Conservation (phyloP, 2,329 filamentous ascomycete genomes). For the Sporothrix curviconia region DNA sequence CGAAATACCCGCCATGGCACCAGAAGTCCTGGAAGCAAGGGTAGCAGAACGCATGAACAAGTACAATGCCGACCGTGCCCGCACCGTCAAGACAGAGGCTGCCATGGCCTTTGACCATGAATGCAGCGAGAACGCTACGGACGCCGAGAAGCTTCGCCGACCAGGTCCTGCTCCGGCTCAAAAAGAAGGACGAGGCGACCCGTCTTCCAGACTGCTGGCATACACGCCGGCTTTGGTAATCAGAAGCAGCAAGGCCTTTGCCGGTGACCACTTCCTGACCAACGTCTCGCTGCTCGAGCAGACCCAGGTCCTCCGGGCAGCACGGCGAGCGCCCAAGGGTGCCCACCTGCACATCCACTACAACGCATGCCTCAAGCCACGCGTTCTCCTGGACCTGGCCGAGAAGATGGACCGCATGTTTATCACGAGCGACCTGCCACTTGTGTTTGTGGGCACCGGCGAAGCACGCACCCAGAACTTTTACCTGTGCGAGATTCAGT, state of each 20-base stretch:
- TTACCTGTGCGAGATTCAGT: conserved; percentile 53
- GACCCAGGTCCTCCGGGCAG: conserved; percentile 52
- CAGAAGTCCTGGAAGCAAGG: no score
- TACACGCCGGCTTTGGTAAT: conserved; percentile 33
- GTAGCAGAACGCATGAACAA: no score
- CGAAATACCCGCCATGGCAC: no score
- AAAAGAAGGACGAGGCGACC: conserved; percentile 28
- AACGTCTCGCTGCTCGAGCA: conserved; percentile 47
- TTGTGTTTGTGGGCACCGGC: conserved; percentile 33
- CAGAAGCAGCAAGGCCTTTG: conserved; percentile 40
- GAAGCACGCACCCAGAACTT: conserved; percentile 29
- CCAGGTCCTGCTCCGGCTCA: conserved; percentile 34
- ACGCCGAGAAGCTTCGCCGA: conserved; percentile 34
- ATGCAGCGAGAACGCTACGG: conserved; percentile 28
- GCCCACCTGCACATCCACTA: conserved; percentile 70
- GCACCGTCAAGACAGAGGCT: conserved; percentile 29
- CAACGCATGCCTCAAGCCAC: conserved; percentile 63
- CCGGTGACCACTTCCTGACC: conserved; percentile 53
- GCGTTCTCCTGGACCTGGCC: conserved; percentile 49
- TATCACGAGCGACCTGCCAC: conserved; percentile 54
- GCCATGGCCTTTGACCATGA: conserved; percentile 35
- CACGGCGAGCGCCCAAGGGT: conserved; percentile 60
- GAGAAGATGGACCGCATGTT: conserved; percentile 59
- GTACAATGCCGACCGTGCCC: conserved; percentile 29
- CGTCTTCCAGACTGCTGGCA: conserved; percentile 31